Evolutionary conservation across 2,329 filamentous ascomycete genomes (phyloP).

Genomic region (Aureobasidium lini): DNA sequence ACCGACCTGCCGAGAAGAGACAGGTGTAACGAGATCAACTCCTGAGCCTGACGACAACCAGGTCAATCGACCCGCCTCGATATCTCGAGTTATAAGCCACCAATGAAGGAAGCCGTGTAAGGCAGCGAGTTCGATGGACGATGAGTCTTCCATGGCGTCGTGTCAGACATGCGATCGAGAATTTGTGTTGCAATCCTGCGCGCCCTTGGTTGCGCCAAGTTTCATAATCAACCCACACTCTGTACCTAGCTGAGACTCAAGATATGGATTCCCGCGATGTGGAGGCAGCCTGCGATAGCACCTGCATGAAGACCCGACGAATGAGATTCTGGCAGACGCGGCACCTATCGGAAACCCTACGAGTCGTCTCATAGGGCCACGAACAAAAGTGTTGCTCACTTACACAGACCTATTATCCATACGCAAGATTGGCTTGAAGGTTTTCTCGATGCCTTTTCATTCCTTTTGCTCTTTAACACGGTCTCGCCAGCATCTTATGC

Average conservation of each 20-base stretch:
- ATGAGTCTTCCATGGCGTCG: background rate
- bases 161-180: background rate
- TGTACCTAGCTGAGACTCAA: background rate
- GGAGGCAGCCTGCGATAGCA: background rate
- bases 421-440: background rate
- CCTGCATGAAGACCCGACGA: background rate
- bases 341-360: background rate
- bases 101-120: background rate
- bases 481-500: background rate
- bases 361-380: background rate
- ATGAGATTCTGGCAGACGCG: background rate
- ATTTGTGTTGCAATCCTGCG: background rate
- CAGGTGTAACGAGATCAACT: too few species aligned
- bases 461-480: background rate
- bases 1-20: too few species aligned
- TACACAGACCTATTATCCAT: constrained; percentile 9
- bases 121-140: background rate
- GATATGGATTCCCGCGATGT: background rate
- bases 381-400: background rate
- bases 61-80: too few species aligned
- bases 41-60: too few species aligned
- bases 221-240: background rate
- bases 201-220: background rate
- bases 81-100: too few species aligned
- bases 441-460: background rate